Evolutionary conservation across 352 stramenopile species (phyloP), one percentile per base, ranked within the genome.

Genomic region (Globisporangium megalacanthum): DNA sequence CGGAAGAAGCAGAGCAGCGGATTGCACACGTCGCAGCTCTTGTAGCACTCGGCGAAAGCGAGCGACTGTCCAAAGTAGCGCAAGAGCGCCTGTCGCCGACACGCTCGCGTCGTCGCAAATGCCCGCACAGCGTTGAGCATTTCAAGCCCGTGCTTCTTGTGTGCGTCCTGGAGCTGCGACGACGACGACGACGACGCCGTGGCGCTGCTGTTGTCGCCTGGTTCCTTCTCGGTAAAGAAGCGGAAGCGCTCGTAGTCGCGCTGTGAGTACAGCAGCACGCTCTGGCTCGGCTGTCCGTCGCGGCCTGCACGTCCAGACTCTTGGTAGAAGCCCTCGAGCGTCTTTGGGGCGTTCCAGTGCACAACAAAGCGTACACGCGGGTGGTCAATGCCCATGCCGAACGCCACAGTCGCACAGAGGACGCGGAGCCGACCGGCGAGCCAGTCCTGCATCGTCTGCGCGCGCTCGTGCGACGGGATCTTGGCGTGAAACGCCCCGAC

Each of bases 311-410:
- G 77, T 7, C 97, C 97, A 14, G 86, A 95, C 74, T 99, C 96
- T 73, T 99, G 96, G 63, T 98, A 99, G 64, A 99, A 99, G 0
- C 88, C 95, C 75, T 99, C 97, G 41, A 99, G 69, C 9, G 85
- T 97, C 75, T 87, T 29, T 29, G 25, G 25, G 1, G 25, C 25
- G 25, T 29, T 29, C 25, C 25, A 94, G 64, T 98, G 89, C 22
- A 97, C 81, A 0, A 97, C 89, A 52, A 96, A 97, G 31, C 88
- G 86, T 46, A 97, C 88, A 50, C 97, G 82, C 8, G 92, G 88
- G 52, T 98, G 97, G 73, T 98, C 96, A 62, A 98, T 98, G 8
- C 93, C 93, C 36, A 98, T 64, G 1, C 93, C 93, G 83, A 97
- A 98, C 7, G 91, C 90, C 64, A 98, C 97, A 0, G 91, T 98